Base-by-base conservation (phyloP, 163 green algal genomes). In the Volvox carteri region DNA sequence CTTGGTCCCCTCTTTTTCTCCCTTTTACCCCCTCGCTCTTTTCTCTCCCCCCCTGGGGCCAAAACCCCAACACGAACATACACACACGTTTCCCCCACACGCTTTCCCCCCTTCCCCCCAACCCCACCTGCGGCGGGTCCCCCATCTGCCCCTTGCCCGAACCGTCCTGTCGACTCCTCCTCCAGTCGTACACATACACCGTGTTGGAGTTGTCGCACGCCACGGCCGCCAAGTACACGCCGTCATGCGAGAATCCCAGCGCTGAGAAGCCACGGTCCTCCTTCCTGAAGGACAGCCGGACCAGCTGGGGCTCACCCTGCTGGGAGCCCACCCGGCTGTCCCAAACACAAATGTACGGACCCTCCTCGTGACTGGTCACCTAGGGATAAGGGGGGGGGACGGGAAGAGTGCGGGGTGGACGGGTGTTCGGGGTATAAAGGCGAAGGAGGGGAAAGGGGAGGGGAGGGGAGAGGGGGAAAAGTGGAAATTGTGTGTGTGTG, bases 161-260 rank as follows among this genome's bases (percentile, higher is more conserved):
- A 30, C 60, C 86, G 58, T 95, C 85, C 86, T 86, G n/a, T 41
- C 84, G 75, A 23, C 89, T 85, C 14, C 86, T 89, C 18, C 93
- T 70, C 94, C 94, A 96, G 94, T 96, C 93, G 78, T 92, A 96
- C 78, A 96, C 83, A 52, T 91, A 93, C 73, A 96, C 92, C 21
- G 91, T 94, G 91, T 96, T 93, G 1, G 70, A 46, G 84, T 96
- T 96, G 91, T 96, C 94, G 37, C 72, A 94, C 9, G 92, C 91
- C 25, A 96, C 94, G 1, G 77, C 87, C 2, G 85, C 84, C 56
- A 96, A 92, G 56, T 86, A 65, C 11, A 52, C 90, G n/a, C 94
- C 93, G 65, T 87, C 84, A 18, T 86, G 85, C 52, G 54, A 92
- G 90, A 96, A 96, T 9, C 76, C 92, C 19, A 96, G 86, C 4